These are phyloP conservation scores for Pleurostoma richardsiae DNA, from an alignment of 2,329 filamentous ascomycete genomes.

Conservation along the genomic window DNA sequence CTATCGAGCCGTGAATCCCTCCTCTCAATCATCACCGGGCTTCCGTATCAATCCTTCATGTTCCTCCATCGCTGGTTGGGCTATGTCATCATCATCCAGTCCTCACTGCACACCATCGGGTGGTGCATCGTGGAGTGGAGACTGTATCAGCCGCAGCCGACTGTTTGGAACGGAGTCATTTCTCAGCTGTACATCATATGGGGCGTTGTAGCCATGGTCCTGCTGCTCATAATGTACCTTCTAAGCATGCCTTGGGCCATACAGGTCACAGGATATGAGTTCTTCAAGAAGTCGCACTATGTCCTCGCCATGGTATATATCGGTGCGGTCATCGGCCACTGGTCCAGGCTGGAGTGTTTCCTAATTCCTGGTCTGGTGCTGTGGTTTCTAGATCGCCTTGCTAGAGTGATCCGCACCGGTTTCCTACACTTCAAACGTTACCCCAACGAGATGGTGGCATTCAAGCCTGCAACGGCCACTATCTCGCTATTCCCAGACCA, in stretches of 20 bases:
- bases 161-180: slow-evolving; percentile 51
- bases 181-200: slow-evolving; percentile 65
- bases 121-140: slow-evolving; percentile 64
- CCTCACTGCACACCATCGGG: slow-evolving; percentile 62
- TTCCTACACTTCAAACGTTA: slow-evolving; percentile 57
- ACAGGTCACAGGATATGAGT: slow-evolving; percentile 66
- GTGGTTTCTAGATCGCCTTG: slow-evolving; percentile 59
- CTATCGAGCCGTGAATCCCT: slow-evolving; percentile 66
- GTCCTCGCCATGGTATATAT: slow-evolving; percentile 70
- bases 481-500: slow-evolving; percentile 49
- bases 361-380: slow-evolving; percentile 61
- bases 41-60: slow-evolving; percentile 73
- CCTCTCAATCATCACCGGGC: slow-evolving; percentile 63
- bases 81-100: slow-evolving; percentile 66
- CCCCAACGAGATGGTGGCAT: slow-evolving; percentile 39
- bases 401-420: slow-evolving; percentile 52
- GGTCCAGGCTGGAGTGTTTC: slow-evolving; percentile 63
- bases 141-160: slow-evolving; percentile 69
- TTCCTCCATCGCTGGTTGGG: slow-evolving; percentile 75
- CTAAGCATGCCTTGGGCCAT: slow-evolving; percentile 50
- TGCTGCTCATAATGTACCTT: slow-evolving; percentile 58
- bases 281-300: slow-evolving; percentile 72
- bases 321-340: slow-evolving; percentile 72
- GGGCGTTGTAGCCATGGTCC: slow-evolving; percentile 63
- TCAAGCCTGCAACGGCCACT: slow-evolving; percentile 46